Conservation (phyloP, 179 eudicot genomes). For the Carnegiea gigantea region DNA sequence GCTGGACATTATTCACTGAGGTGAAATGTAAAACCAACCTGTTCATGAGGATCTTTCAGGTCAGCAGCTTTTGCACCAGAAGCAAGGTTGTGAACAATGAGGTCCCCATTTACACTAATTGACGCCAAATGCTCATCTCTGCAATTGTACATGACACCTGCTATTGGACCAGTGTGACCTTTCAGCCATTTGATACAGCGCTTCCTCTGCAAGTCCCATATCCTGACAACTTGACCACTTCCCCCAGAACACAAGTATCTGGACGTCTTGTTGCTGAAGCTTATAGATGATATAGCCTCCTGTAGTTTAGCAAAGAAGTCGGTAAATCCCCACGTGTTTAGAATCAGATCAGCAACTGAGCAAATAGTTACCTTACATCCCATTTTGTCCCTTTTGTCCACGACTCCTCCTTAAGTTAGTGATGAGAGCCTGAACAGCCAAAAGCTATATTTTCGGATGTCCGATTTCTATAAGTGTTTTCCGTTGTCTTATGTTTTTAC, state of each 20-base stretch:
- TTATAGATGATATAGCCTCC: slow-evolving; percentile 71
- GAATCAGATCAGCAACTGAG: neutral
- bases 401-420: no score
- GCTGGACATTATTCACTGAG: slow-evolving; percentile 12
- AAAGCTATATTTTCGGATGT: neutral
- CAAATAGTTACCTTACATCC: neutral
- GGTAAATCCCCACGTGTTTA: neutral
- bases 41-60: slow-evolving; percentile 81
- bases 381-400: neutral
- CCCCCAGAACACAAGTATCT: slow-evolving; percentile 92
- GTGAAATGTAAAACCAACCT: slow-evolving; percentile 43
- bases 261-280: slow-evolving; percentile 86
- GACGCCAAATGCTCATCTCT: slow-evolving; percentile 98
- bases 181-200: slow-evolving; percentile 93
- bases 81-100: slow-evolving; percentile 94
- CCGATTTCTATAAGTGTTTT: neutral
- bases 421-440: neutral
- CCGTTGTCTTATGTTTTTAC: neutral
- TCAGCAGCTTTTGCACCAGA: slow-evolving; percentile 85
- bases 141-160: slow-evolving; percentile 80
- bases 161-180: slow-evolving; percentile 85
- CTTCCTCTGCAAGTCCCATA: slow-evolving; percentile 94
- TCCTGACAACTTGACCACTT: slow-evolving; percentile 79
- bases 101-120: slow-evolving; percentile 80
- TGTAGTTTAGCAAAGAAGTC: slow-evolving; percentile 21